These are phyloP conservation scores for Wickerhamiella australiensis DNA, from an alignment of 805 yeast genomes.

Conservation along the genomic window DNA sequence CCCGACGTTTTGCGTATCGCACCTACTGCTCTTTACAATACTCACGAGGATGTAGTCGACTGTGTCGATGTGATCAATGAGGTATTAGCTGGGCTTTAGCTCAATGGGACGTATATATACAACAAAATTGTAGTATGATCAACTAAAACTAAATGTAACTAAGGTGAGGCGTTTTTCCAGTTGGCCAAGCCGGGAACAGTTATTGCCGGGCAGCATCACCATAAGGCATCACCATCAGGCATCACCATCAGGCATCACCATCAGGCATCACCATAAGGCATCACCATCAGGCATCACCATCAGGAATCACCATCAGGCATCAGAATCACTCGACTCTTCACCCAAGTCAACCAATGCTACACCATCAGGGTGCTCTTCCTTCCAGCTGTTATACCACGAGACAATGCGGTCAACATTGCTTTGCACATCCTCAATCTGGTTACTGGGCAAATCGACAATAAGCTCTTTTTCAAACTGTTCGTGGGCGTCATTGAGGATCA, in stretches of 20 bases:
- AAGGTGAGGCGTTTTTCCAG: no score
- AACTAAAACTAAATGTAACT: no score
- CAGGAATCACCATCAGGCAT: not conserved
- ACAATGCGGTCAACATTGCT: slow-evolving; percentile 65
- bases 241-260: no score
- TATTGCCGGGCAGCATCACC: no score
- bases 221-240: no score
- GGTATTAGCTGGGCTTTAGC: slow-evolving; percentile 23
- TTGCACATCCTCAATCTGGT: slow-evolving; percentile 64
- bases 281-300: not conserved
- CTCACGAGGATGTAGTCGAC: slow-evolving; percentile 47
- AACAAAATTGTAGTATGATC: no score
- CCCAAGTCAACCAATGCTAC: slow-evolving; percentile 9
- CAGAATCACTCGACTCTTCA: slow-evolving; percentile 2
- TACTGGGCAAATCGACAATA: slow-evolving; percentile 68
- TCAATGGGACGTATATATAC: not conserved
- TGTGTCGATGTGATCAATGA: slow-evolving; percentile 38
- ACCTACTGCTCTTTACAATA: slow-evolving; percentile 74
- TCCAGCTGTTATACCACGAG: slow-evolving; percentile 71
- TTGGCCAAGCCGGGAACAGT: no score
- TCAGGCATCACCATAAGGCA: no score
- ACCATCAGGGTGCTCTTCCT: slow-evolving; percentile 30
- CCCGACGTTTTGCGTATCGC: slow-evolving; percentile 88
- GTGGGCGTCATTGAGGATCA: slow-evolving; percentile 71
- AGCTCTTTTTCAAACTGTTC: slow-evolving; percentile 70